Evolutionary conservation across 768 basidiomycete species (phyloP), one percentile per base, ranked within the genome.

Genomic region (Boletus tomentosulus): DNA sequence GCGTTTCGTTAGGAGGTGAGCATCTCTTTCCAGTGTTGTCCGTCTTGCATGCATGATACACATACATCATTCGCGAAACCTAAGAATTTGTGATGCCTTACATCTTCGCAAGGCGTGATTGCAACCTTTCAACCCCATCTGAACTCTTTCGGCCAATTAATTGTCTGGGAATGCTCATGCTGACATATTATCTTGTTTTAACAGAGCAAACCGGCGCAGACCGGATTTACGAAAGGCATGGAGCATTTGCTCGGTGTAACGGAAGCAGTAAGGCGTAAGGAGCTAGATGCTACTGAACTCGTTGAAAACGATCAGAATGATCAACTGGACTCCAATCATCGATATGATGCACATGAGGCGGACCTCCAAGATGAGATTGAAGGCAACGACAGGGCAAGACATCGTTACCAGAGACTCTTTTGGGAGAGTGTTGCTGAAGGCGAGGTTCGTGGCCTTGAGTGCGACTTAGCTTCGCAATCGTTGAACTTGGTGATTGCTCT

Each of bases 401-500:
- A 82, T 52, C 79, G 84, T 10, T 89, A 88, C 64, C 83, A 85
- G 60, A 78, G 84, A 41, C 71, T 82, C 42, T 92, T 87, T 67
- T 92, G 89, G 87, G 90, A 92, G 66, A 81, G 85, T 30, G 79
- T 87, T 37, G 76, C 77, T 10, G 90, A 92, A 61, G 82, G 84
- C 54, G 70, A 80, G 70, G 90, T 89, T 63, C 39, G 72, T 63
- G 69, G 64, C 31, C 22, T 31, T 11, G 35, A 59, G 44, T 37
- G 24, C 0, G 12, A 31, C 33, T 42, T 38, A 3, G 41, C 16
- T 10, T 13, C 12, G 35, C n/a, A 8, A 28, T 45, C 31, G 25
- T 45, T 48, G 48, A 50, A 35, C 22, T 39, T 50, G 50, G 50
- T 19, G 15, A 55, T 47, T 46, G 30, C 11, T 42, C 12, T 43